A percentile compares a stretch with the other conserved stretches of the same genome.
These are phyloP conservation scores for Marchantia polymorpha DNA, from an alignment of 225 moss, liverwort and hornwort species.

Conservation along the genomic window DNA sequence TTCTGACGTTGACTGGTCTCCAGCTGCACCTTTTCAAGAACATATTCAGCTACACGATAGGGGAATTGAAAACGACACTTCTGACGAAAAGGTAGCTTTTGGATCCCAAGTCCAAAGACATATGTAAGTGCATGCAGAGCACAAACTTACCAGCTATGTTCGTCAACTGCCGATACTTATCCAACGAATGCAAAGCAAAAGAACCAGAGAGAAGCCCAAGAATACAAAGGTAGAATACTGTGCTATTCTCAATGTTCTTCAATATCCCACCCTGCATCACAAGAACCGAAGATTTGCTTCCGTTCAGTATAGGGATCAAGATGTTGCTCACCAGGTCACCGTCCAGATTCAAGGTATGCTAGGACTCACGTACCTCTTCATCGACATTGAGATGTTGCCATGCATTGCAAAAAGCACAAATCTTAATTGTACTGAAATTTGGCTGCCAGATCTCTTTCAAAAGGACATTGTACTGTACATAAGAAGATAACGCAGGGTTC, in stretches of 20 bases:
- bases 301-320: background rate
- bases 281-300: background rate
- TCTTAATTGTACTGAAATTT: background rate
- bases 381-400: background rate
- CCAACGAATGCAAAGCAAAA: slow-evolving; percentile 23
- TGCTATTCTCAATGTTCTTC: slow-evolving; percentile 36
- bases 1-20: slow-evolving; percentile 5
- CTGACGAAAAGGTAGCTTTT: background rate
- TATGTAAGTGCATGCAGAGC: too few relatives aligned
- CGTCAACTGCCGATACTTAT: slow-evolving; percentile 12
- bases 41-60: background rate
- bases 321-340: background rate
- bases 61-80: background rate
- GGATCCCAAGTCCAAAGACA: background rate
- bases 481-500: background rate
- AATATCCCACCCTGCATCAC: slow-evolving; percentile 31
- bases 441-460: background rate
- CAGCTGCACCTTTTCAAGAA: slow-evolving; percentile 4
- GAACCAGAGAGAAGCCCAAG: slow-evolving; percentile 37
- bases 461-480: background rate
- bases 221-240: slow-evolving; percentile 35
- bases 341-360: background rate
- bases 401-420: background rate
- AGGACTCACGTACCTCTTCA: background rate
- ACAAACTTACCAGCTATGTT: background rate